Conservation (phyloP, 257 asterid genomes). For the Solanum infundibuliforme region DNA sequence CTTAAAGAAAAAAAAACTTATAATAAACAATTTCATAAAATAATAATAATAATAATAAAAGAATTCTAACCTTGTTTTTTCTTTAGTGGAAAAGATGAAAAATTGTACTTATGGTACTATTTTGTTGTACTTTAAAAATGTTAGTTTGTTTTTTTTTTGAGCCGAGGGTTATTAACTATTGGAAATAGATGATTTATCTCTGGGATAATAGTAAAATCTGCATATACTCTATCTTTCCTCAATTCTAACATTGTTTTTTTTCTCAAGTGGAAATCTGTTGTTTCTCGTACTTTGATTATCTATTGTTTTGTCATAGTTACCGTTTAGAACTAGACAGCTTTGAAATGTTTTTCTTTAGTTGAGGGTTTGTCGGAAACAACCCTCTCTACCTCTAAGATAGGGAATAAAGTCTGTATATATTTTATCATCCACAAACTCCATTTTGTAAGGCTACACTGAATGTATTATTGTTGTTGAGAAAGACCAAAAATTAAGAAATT, state of each 20-base stretch:
- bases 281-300: too few species aligned
- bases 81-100: neutral
- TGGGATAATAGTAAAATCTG: fast-evolving
- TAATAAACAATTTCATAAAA: neutral
- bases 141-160: too few species aligned
- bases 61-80: neutral
- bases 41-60: neutral
- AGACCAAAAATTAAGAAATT: neutral
- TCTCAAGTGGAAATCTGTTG: neutral
- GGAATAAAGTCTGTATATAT: too few species aligned
- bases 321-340: too few species aligned
- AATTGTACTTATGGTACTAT: neutral
- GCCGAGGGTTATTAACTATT: neutral
- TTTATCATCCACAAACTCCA: too few species aligned
- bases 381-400: too few species aligned
- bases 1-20: neutral
- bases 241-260: neutral
- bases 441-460: too few species aligned
- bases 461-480: too few species aligned
- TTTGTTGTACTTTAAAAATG: too few species aligned
- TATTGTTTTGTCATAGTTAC: neutral
- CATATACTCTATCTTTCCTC: too few species aligned
- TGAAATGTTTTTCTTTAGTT: too few species aligned
- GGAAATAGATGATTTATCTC: neutral
- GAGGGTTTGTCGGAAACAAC: too few species aligned